Evolutionary conservation across 2,329 filamentous ascomycete species (phyloP).

Genomic region (Rosellinia necatrix): DNA sequence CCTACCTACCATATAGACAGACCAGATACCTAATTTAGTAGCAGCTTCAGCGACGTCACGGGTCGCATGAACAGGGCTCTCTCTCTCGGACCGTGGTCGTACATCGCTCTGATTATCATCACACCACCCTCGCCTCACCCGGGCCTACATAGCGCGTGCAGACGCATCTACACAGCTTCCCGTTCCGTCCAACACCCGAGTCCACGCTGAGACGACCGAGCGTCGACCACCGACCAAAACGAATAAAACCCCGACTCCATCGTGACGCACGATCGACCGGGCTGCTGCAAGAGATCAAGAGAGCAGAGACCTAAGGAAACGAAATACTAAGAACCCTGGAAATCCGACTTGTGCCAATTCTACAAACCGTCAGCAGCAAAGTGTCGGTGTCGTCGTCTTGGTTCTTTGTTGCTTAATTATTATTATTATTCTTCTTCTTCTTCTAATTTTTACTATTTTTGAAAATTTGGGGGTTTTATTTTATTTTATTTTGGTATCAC

Average conservation of each 20-base stretch:
- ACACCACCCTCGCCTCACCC: constrained; percentile 25
- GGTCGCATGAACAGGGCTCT: constrained; percentile 17
- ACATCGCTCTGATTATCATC: constrained; percentile 21
- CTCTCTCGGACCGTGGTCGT: constrained; percentile 21
- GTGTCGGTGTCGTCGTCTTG: background rate
- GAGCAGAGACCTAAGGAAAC: background rate
- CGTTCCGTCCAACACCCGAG: constrained; percentile 22
- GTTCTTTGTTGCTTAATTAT: background rate
- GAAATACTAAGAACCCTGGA: too few species aligned
- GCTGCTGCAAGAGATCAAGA: too few species aligned
- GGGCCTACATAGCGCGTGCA: too few species aligned
- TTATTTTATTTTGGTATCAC: constrained; percentile 3
- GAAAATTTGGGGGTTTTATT: too few species aligned
- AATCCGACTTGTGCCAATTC: too few species aligned
- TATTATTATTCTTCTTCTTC: background rate
- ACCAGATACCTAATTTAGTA: background rate
- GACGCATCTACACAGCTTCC: constrained; percentile 18
- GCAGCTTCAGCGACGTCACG: background rate
- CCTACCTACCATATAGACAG: background rate
- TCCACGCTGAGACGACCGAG: constrained; percentile 9
- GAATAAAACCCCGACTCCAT: constrained; percentile 6
- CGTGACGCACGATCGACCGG: constrained; percentile 7
- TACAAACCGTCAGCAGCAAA: background rate
- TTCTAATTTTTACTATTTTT: too few species aligned
- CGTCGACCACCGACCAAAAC: constrained; percentile 7